Conservation (phyloP, 2,329 filamentous ascomycete genomes). For the Pseudogymnoascus sp. region DNA sequence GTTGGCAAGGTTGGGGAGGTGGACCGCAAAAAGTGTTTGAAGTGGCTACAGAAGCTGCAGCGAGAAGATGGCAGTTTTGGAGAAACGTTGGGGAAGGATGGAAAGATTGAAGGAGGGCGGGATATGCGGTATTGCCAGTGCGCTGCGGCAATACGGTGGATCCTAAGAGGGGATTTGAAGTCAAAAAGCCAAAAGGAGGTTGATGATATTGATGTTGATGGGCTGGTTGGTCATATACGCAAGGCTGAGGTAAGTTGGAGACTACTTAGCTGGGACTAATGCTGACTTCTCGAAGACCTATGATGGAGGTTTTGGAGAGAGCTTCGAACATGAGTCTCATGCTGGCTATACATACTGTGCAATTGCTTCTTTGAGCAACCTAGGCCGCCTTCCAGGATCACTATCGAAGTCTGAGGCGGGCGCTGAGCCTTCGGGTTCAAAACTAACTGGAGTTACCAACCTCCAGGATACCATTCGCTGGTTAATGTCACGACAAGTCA, state of each 20-base stretch:
- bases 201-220: conserved; percentile 67
- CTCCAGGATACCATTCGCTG: conserved; percentile 38
- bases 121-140: conserved; percentile 88
- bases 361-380: conserved; percentile 65
- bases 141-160: conserved; percentile 73
- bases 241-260: conserved; percentile 45
- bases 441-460: conserved; percentile 30
- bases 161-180: conserved; percentile 56
- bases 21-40: conserved; percentile 56
- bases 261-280: neutral
- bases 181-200: conserved; percentile 46
- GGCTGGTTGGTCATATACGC: conserved; percentile 62
- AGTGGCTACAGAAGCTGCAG: conserved; percentile 71
- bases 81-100: conserved; percentile 57
- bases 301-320: conserved; percentile 28
- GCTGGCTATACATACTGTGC: conserved; percentile 87
- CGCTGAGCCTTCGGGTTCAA: conserved; percentile 15
- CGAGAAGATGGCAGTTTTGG: conserved; percentile 84
- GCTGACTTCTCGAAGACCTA: conserved; percentile 21
- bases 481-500: conserved; percentile 57
- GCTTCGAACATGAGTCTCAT: conserved; percentile 28
- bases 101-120: conserved; percentile 62
- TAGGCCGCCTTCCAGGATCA: conserved; percentile 34
- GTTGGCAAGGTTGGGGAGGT: conserved; percentile 55
- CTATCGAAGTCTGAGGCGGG: neutral